Evolutionary conservation across 2,329 filamentous ascomycete genomes (phyloP).

Genomic region (Exophiala lecanii-corni): DNA sequence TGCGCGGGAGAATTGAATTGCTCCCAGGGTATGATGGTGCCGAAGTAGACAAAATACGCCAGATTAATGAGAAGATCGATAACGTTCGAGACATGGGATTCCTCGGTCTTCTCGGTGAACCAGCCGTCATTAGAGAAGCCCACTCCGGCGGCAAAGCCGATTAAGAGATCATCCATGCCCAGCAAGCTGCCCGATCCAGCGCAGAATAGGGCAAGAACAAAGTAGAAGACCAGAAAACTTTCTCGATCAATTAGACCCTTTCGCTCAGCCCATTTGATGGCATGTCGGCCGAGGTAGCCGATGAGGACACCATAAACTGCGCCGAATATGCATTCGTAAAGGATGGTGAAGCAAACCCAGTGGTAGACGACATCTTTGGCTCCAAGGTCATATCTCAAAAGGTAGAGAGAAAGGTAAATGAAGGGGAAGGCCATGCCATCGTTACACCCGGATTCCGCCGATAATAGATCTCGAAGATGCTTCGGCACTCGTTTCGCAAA

Average conservation of each 20-base stretch:
- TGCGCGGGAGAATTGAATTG: slow-evolving; percentile 73
- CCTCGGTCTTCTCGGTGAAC: slow-evolving; percentile 97
- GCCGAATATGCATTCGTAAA: slow-evolving; percentile 95
- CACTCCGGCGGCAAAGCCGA: slow-evolving; percentile 93
- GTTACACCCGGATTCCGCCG: slow-evolving; percentile 96
- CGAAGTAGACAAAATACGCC: slow-evolving; percentile 96
- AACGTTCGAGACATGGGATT: slow-evolving; percentile 98
- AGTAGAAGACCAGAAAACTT: slow-evolving; percentile 98
- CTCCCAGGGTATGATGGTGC: slow-evolving; percentile 94
- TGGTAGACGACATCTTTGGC: slow-evolving; percentile 68
- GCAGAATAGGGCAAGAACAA: slow-evolving; percentile 90
- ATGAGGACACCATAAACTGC: slow-evolving; percentile 81
- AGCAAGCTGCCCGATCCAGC: slow-evolving; percentile 88
- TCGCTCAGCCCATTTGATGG: slow-evolving; percentile 82
- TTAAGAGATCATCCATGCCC: slow-evolving; percentile 86
- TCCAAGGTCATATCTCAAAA: slow-evolving; percentile 73
- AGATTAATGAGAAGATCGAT: slow-evolving; percentile 96
- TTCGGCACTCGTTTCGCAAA: slow-evolving; percentile 97
- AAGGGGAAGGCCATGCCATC: slow-evolving; percentile 99
- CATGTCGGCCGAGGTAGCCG: slow-evolving; percentile 84
- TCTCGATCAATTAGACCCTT: slow-evolving; percentile 87
- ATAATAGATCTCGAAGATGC: slow-evolving; percentile 90
- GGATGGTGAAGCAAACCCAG: slow-evolving; percentile 82
- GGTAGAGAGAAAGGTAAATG: slow-evolving; percentile 84
- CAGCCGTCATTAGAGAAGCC: slow-evolving; percentile 99